Base-by-base conservation (phyloP, 179 eudicot species). In the Beta lomatogona region DNA sequence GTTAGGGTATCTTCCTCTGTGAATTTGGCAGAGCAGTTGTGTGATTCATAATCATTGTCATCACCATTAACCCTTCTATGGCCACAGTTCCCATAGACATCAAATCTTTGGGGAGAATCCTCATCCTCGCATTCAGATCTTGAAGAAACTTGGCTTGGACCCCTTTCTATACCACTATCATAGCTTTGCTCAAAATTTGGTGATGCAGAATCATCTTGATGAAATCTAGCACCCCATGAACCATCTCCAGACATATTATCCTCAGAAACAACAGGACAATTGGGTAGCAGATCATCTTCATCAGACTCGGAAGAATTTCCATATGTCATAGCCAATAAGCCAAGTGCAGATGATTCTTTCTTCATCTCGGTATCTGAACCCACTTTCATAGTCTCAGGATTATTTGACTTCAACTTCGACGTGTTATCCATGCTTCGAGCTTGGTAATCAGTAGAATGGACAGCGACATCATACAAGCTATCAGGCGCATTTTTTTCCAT, bases 271-370 rank as follows among this genome's bases (percentile, higher is more conserved):
- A 71, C 85, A 66, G 88, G 86, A 81, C 60, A 60, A 50, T 81
- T 70, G 61, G 85, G 85, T 22, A 69, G 82, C 61, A 68, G 67
- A 48, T 84, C 83, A 53, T 92, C 93, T 74, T 88, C 96, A 79
- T 96, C 99, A 79, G 96, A 88, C 71, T 96, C 99, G 0, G 98
- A 93, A 68, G 97, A 89, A 86, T 93, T 83, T 72, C 91, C 97
- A 80, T 96, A 96, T 45, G 91, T 76, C 89, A 91, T 86, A 87
- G 99, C 99, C 83, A 96, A 82, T 45, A 96, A 88, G 81, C 97
- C 95, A 58, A 96, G 97, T 77, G 99, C 91, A 83, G 97, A 90
- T 45, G 91, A 82, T 45, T 53, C 88, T 80, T 85, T 77, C 57
- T 80, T 81, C 44, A 67, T 80, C 65, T 84, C 86, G 59, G 71